Base-by-base conservation (phyloP, 1,139 yeast species). In the Hemisphaericaspora xylofermentans region DNA sequence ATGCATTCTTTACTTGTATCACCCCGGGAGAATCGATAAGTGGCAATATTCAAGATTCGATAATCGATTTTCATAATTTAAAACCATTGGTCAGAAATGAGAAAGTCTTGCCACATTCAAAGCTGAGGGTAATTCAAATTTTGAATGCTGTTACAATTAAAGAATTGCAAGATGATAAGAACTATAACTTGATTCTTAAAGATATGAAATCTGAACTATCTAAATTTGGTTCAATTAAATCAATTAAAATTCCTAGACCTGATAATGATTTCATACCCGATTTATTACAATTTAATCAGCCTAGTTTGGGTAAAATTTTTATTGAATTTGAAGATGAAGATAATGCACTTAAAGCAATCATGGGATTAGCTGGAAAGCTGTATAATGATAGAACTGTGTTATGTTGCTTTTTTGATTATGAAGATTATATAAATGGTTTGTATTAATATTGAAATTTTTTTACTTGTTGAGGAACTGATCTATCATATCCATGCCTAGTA, bases 231-330 rank as follows among this genome's bases (percentile, higher is more conserved):
- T 60, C 59, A 5, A 78, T 86, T 6, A 62, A 63, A 12, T 68
- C 77, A 4, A 63, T 88, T 3, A 74, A 72, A 45, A 77, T 88
- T n/a, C 91, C 94, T 0, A 68, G 78, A 48, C 93, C 93, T 0
- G 72, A 74, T 2, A 69, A 71, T 22, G 80, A 76, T 32, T 76
- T 57, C 39, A 60, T 68, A 0, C 73, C 75, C 2, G 75, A 74
- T 0, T 52, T 70, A 26, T 61, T 64, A 48, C 71, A 79, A 57
- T 61, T 74, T 51, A 54, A 65, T 15, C 68, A 70, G 30, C 76
- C 81, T 1, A 88, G 88, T 3, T 75, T 84, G 31, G 96, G 96
- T 0, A 83, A 79, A 50, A 72, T 87, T 0, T 88, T 72, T 57
- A 78, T 87, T 30, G 82, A 84, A 58, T 88, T 84, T 60, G 73